Conservation (phyloP, 345 rosid genomes). For the Atalantia buxifolia region DNA sequence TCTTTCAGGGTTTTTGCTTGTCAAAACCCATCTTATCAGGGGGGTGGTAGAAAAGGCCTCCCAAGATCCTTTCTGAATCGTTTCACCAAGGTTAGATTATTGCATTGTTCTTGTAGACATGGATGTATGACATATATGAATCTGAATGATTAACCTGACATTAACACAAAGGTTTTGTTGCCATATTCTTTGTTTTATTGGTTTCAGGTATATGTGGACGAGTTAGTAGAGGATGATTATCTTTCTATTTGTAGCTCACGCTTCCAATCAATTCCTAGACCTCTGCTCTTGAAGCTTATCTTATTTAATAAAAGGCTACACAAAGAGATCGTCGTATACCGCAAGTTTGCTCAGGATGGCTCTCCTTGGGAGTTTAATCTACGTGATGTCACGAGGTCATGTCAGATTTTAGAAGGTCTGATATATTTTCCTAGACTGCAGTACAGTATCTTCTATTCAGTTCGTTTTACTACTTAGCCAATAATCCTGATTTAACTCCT, state of each 20-base stretch:
- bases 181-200: constrained; percentile 10
- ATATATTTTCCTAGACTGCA: constrained; percentile 9
- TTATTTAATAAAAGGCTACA: constrained; percentile 68
- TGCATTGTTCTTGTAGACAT: not conserved
- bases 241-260: constrained; percentile 71
- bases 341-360: constrained; percentile 81
- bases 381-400: constrained; percentile 90
- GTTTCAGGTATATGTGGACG: constrained; percentile 84
- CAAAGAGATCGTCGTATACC: constrained; percentile 72
- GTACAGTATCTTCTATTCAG: not conserved
- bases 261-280: constrained; percentile 63
- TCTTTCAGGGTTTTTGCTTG: constrained; percentile 92
- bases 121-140: not conserved
- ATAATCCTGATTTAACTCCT: not conserved
- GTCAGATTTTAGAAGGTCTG: constrained; percentile 74
- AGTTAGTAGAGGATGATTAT: constrained; percentile 84
- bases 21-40: constrained; percentile 95
- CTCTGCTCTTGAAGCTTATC: constrained; percentile 70
- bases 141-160: not conserved
- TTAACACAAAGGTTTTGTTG: not conserved
- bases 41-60: constrained; percentile 98
- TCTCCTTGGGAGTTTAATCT: constrained; percentile 98
- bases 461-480: not conserved
- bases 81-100: constrained; percentile 69
- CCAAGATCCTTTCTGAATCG: constrained; percentile 94